Evolutionary conservation across 495 filamentous ascomycete species (phyloP).

Genomic region (Astrothelium subdiscretum): DNA sequence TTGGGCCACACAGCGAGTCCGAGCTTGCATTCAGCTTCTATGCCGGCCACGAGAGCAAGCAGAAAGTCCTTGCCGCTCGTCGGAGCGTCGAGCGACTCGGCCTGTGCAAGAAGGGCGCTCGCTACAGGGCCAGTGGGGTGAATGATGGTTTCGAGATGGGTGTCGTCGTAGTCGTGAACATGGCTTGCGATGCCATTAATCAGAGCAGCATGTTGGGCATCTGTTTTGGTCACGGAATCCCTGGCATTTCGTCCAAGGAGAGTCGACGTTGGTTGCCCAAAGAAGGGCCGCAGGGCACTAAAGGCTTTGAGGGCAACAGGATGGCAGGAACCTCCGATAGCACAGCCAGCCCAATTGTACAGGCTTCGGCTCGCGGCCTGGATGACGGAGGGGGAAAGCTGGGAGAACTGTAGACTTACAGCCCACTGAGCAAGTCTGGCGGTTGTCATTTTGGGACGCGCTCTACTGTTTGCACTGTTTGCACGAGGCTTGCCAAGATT

Average conservation of each 20-base stretch:
- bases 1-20: conserved; percentile 40
- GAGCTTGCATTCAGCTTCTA: conserved; percentile 41
- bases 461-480: neutral
- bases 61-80: conserved; percentile 37
- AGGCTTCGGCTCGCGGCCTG: conserved; percentile 25
- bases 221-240: conserved; percentile 22
- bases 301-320: conserved; percentile 36
- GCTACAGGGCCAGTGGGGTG: conserved; percentile 43
- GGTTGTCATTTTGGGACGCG: conserved; percentile 28
- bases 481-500: neutral
- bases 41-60: conserved; percentile 39
- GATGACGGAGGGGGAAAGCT: conserved; percentile 22
- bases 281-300: conserved; percentile 33
- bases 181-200: conserved; percentile 45
- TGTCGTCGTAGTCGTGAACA: conserved; percentile 48
- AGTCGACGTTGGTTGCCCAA: conserved; percentile 33
- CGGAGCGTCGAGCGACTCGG: conserved; percentile 25
- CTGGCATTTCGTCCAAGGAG: conserved; percentile 26
- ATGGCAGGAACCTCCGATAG: conserved; percentile 37
- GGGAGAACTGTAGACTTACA: conserved; percentile 24
- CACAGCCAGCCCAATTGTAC: conserved; percentile 44
- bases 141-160: conserved; percentile 44
- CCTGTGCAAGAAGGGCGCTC: conserved; percentile 36
- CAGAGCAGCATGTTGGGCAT: conserved; percentile 42
- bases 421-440: conserved; percentile 30